phyloP scores from a whole-genome alignment of 2,329 filamentous ascomycete genomes.

The Colletotrichum siamense region DNA sequence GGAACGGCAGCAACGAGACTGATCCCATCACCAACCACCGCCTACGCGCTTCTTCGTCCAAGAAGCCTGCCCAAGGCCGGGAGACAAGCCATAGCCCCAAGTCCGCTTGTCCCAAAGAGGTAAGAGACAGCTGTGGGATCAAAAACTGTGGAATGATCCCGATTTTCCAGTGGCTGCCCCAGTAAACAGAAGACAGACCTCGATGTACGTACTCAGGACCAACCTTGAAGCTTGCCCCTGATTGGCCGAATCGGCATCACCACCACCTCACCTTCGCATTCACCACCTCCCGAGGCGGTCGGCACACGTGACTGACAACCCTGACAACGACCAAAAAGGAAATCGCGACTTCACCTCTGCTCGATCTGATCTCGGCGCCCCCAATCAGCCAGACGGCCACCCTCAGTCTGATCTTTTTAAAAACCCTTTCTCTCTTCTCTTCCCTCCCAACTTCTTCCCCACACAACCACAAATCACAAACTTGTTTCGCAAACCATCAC shows the following conservation, averaged over 20 bases:
- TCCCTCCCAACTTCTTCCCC: background rate
- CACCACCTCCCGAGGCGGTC: background rate
- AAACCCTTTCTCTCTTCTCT: background rate
- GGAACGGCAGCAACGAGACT: background rate
- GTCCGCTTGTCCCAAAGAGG: background rate
- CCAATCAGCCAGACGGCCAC: background rate
- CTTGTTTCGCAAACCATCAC: background rate
- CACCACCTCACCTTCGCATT: background rate
- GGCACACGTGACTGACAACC: background rate
- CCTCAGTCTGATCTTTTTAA: background rate
- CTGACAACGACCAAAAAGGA: background rate
- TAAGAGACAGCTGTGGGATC: background rate
- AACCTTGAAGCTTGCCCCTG: background rate
- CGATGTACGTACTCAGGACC: background rate
- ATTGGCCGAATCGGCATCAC: background rate
- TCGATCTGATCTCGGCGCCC: background rate
- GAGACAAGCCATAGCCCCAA: background rate
- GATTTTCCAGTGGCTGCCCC: background rate
- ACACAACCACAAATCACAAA: background rate
- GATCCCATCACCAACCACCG: background rate
- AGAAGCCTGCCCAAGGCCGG: background rate
- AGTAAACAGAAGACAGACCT: background rate
- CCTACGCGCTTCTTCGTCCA: background rate
- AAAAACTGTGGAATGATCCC: background rate
- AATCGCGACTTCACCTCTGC: background rate